These are phyloP conservation scores for Sparassis latifolia DNA, from an alignment of 1,284 basidiomycete genomes.

Conservation along the genomic window DNA sequence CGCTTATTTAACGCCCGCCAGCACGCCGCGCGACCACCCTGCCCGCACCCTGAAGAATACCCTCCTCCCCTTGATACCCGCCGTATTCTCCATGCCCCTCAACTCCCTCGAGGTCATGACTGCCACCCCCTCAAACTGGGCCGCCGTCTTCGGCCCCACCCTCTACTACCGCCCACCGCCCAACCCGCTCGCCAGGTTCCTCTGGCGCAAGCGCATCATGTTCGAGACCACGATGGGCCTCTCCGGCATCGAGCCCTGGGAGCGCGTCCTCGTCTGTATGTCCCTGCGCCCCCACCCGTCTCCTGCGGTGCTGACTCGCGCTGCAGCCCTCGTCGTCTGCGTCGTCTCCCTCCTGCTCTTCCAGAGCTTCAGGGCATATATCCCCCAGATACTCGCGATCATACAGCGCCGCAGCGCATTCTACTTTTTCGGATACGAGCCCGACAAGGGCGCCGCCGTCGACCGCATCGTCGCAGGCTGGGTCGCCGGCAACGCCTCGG, in stretches of 20 bases:
- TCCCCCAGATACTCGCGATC: constrained; percentile 28
- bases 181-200: constrained; percentile 26
- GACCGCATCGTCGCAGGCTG: constrained; percentile 1
- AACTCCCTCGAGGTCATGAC: too few relatives aligned
- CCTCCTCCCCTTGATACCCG: too few relatives aligned
- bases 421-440: constrained; percentile 31
- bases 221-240: constrained; percentile 48
- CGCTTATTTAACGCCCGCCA: too few relatives aligned
- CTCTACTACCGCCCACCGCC: constrained; percentile 31
- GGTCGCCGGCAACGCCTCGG: not conserved
- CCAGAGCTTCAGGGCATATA: constrained; percentile 27
- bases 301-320: not conserved
- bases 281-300: not conserved
- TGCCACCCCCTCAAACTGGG: constrained; percentile 12
- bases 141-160: constrained; percentile 19
- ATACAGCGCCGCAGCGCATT: constrained; percentile 28
- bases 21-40: too few relatives aligned
- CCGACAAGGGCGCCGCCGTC: constrained; percentile 1
- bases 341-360: constrained; percentile 26
- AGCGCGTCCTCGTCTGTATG: constrained; percentile 39
- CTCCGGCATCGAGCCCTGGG: constrained; percentile 52
- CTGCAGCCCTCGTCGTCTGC: constrained; percentile 18
- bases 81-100: too few relatives aligned
- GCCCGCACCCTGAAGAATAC: too few relatives aligned
- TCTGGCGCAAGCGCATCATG: constrained; percentile 45